Base-by-base conservation (phyloP, 345 rosid species). In the Dimocarpus longan region DNA sequence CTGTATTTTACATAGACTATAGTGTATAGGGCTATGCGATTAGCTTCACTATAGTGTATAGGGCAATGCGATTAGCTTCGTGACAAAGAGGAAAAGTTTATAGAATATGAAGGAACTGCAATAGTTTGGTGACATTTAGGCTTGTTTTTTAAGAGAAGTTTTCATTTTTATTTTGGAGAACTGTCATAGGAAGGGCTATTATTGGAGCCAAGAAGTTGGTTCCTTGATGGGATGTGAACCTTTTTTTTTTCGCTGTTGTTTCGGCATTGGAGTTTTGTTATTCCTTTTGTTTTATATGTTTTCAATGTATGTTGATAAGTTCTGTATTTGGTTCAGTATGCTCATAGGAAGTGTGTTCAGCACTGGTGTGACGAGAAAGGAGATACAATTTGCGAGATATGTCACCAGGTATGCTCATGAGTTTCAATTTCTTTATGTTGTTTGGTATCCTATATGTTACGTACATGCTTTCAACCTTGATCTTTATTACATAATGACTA, bases 291-390 rank as follows among this genome's bases (percentile, higher is more conserved):
- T 26, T 79, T 26, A 19, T 48, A 16, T 18, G 8, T n/a, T 73
- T 73, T 42, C 1, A 52, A 11, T 66, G 37, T 10, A 19, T 24
- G 21, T 40, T 73, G 3, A 40, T 48, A 4, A 24, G 70, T 64
- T 22, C 44, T 75, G 10, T 72, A n/a, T 71, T 74, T 56, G 57
- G 6, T 76, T 50, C 89, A 94, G 98, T 93, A 85, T 88, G 98
- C 99, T 73, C 97, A 96, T 80, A 88, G 94, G 67, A 88, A 90
- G 82, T 96, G 99, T 78, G 92, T 96, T 79, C 99, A 96, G 77
- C 98, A 80, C 79, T 96, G 99, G 99, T 96, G 98, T 85, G 87
- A 94, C 66, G 98, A 94, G 85, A 96, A 96, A 81, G 94, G 97
- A 19, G 91, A 96, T 80, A 91, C 85, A 65, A 80, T 84, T n/a